phyloP scores from a whole-genome alignment of 2,329 filamentous ascomycete genomes.

The Cladosporium halotolerans region DNA sequence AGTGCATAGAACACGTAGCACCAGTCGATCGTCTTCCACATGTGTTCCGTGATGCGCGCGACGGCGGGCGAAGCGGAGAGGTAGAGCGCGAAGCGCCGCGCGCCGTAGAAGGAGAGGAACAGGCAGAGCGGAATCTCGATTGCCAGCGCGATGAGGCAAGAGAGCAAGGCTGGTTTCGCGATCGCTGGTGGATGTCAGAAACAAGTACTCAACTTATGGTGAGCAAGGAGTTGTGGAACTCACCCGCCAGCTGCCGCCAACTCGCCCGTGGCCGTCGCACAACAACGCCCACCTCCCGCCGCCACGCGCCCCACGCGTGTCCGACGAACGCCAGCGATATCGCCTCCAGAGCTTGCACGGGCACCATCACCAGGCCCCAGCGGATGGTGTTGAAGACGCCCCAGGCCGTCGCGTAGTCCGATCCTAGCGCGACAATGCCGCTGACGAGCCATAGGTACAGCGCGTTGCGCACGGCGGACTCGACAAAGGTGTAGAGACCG shows the following conservation, averaged over 20 bases:
- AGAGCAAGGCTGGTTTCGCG: slow-evolving; percentile 47
- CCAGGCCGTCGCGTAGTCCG: slow-evolving; percentile 65
- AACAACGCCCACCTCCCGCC: slow-evolving; percentile 29
- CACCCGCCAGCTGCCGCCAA: slow-evolving; percentile 14
- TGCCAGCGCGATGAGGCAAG: slow-evolving; percentile 47
- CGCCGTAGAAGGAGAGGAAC: slow-evolving; percentile 54
- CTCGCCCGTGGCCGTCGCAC: slow-evolving; percentile 15
- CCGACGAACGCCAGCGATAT: slow-evolving; percentile 61
- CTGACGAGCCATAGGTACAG: slow-evolving; percentile 66
- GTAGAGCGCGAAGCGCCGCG: slow-evolving; percentile 55
- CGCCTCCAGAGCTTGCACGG: slow-evolving; percentile 60
- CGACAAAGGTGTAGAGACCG: slow-evolving; percentile 53
- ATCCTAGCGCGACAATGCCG: slow-evolving; percentile 57
- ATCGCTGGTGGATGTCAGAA: slow-evolving; percentile 32
- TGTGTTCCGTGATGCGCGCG: slow-evolving; percentile 55
- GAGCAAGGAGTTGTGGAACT: background rate
- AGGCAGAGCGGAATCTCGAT: slow-evolving; percentile 60
- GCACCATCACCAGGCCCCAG: slow-evolving; percentile 70
- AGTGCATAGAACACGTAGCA: slow-evolving; percentile 66
- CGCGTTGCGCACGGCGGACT: slow-evolving; percentile 61
- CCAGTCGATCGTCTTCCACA: slow-evolving; percentile 54
- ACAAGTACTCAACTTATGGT: background rate
- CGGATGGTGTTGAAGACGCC: slow-evolving; percentile 67
- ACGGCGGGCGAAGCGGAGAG: slow-evolving; percentile 54
- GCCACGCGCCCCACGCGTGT: slow-evolving; percentile 57